Conservation (phyloP, 2,329 filamentous ascomycete species). For the Coniella lustricola region DNA sequence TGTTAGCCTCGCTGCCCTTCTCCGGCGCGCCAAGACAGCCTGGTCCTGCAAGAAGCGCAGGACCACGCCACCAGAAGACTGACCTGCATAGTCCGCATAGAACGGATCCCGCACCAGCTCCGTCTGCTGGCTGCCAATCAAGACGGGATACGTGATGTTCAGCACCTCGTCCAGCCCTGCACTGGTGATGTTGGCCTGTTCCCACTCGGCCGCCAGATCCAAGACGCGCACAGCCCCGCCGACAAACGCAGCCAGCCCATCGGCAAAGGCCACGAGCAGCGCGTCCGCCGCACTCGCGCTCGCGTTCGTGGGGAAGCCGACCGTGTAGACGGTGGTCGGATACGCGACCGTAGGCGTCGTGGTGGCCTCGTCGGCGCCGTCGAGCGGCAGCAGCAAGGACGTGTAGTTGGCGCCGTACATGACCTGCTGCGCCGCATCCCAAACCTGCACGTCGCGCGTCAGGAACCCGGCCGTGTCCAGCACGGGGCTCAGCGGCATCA, state of each 20-base stretch:
- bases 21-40: too few species aligned
- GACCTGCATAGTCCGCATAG: conserved; percentile 31
- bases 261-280: conserved; percentile 24
- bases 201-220: conserved; percentile 23
- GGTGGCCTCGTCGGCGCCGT: too few species aligned
- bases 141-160: conserved; percentile 27
- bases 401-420: conserved; percentile 30
- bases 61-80: too few species aligned
- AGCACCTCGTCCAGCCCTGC: conserved; percentile 22
- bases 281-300: conserved; percentile 14
- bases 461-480: conserved; percentile 40
- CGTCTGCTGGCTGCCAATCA: conserved; percentile 33
- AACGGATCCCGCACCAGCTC: conserved; percentile 31
- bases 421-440: conserved; percentile 27
- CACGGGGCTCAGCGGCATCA: conserved; percentile 32
- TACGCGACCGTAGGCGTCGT: neutral
- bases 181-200: conserved; percentile 4
- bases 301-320: conserved; percentile 19
- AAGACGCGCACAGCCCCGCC: conserved; percentile 17
- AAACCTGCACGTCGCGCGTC: conserved; percentile 28
- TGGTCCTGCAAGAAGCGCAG: too few species aligned
- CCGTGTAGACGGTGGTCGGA: conserved; percentile 25
- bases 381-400: conserved; percentile 19
- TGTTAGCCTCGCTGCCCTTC: too few species aligned
- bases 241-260: conserved; percentile 23